A percentile compares a stretch with the other conserved stretches of the same genome.
Evolutionary conservation across 768 basidiomycete genomes (phyloP).

Genomic region (Auricularia cornea): DNA sequence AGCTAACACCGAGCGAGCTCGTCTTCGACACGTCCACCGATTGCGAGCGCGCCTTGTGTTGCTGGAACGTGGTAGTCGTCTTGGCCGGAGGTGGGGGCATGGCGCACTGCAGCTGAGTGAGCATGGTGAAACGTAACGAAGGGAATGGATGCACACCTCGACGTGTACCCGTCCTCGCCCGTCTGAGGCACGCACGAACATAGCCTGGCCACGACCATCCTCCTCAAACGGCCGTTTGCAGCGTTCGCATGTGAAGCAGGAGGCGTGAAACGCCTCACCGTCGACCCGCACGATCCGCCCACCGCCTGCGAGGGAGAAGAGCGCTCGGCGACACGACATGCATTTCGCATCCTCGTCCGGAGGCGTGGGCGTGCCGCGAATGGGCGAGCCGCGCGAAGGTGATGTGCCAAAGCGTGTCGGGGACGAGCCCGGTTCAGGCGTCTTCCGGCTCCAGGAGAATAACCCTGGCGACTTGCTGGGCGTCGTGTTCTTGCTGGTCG

Average conservation of each 20-base stretch:
- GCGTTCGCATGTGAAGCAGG: constrained; percentile 66
- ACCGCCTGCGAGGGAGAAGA: constrained; percentile 50
- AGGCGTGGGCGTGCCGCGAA: background rate
- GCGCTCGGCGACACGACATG: constrained; percentile 46
- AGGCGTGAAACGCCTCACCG: constrained; percentile 53
- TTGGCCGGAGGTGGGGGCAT: constrained; percentile 14
- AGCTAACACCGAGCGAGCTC: background rate
- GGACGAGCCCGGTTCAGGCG: background rate
- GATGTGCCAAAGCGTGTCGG: background rate
- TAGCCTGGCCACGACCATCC: constrained; percentile 48
- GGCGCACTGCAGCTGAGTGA: constrained; percentile 28
- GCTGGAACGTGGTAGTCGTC: constrained; percentile 5
- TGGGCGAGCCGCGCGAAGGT: too few relatives aligned
- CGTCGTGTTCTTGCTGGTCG: background rate
- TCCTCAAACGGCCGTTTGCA: constrained; percentile 62
- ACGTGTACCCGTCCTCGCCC: constrained; percentile 55
- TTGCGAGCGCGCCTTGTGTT: background rate
- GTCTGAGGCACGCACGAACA: constrained; percentile 57
- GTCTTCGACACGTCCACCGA: background rate
- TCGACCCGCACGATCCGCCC: constrained; percentile 49
- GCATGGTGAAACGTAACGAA: background rate
- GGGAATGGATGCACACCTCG: constrained; percentile 31
- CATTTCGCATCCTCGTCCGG: constrained; percentile 36
- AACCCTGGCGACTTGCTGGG: background rate
- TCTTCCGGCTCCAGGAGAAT: background rate